These are phyloP conservation scores for Suhomyces canberraensis DNA, from an alignment of 805 yeast species.

Conservation along the genomic window DNA sequence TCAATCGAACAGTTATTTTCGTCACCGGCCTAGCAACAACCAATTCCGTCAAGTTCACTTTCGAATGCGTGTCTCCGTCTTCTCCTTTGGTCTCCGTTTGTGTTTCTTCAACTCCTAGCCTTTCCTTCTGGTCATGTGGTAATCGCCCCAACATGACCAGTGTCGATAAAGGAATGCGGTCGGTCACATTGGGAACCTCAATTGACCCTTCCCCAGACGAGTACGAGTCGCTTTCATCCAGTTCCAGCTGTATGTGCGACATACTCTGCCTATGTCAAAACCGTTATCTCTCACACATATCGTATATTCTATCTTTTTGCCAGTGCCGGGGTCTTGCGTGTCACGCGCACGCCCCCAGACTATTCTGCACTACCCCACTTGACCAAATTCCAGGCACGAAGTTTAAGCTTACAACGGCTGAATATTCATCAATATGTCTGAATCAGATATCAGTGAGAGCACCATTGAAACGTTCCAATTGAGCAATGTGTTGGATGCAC, in stretches of 20 bases:
- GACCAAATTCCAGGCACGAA: too few species aligned
- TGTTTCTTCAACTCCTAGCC: too few species aligned
- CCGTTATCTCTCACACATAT: too few species aligned
- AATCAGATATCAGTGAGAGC: slow-evolving; percentile 8
- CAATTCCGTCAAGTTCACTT: not conserved
- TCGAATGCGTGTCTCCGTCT: not conserved
- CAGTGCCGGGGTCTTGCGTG: too few species aligned
- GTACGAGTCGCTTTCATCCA: slow-evolving; percentile 1
- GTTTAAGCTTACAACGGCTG: too few species aligned
- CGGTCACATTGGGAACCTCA: not conserved
- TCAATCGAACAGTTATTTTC: slow-evolving; percentile 51
- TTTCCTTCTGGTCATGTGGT: slow-evolving; percentile 1
- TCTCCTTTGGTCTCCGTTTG: not conserved
- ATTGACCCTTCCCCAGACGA: not conserved
- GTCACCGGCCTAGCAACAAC: not conserved
- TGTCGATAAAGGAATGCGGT: slow-evolving; percentile 5
- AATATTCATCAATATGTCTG: too few species aligned
- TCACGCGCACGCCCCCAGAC: too few species aligned
- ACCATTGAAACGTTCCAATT: slow-evolving; percentile 23
- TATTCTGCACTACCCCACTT: too few species aligned
- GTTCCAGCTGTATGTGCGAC: not conserved
- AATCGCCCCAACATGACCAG: slow-evolving; percentile 6
- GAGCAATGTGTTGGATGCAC: slow-evolving; percentile 23
- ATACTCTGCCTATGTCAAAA: not conserved
- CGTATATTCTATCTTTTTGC: too few species aligned